Conservation (phyloP, 805 yeast genomes). For the Zygoascus ofunaensis region DNA sequence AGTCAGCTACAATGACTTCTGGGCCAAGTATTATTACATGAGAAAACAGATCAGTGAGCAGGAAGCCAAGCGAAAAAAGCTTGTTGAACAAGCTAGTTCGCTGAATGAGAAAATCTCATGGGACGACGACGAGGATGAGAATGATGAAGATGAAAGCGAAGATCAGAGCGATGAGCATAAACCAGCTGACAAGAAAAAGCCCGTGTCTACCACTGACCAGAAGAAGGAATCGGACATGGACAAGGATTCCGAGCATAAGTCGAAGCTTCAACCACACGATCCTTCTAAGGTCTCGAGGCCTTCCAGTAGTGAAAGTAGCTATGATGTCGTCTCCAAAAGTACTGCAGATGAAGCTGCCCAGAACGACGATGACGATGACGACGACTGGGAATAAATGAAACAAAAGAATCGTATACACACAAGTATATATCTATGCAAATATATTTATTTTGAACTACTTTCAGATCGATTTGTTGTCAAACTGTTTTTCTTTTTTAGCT, state of each 20-base stretch:
- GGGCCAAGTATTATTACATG: constrained; percentile 61
- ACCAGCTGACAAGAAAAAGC: neutral
- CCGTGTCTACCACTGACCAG: neutral
- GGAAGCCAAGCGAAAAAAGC: constrained; percentile 57
- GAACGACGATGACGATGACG: constrained; percentile 38
- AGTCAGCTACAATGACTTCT: constrained; percentile 52
- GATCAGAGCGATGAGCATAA: neutral
- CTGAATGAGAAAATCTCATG: constrained; percentile 33
- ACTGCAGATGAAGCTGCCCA: constrained; percentile 23
- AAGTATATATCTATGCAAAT: too few species aligned
- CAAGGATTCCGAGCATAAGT: neutral
- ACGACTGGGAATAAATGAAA: constrained; percentile 50
- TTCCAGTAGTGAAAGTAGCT: constrained; percentile 33
- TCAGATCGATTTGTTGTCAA: too few species aligned
- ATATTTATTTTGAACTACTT: too few species aligned
- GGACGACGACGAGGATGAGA: constrained; percentile 34
- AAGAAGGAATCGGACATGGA: neutral
- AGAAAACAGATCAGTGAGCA: constrained; percentile 45
- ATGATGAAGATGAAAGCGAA: constrained; percentile 29
- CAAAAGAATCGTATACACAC: too few species aligned
- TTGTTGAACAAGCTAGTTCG: constrained; percentile 38
- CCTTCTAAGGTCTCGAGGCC: constrained; percentile 23
- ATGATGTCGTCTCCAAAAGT: constrained; percentile 33
- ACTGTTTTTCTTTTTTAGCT: too few species aligned
- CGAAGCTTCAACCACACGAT: constrained; percentile 10